Evolutionary conservation across 2,329 filamentous ascomycete genomes (phyloP), one percentile per base, ranked within the genome.

Genomic region (Epichloe baconii): DNA sequence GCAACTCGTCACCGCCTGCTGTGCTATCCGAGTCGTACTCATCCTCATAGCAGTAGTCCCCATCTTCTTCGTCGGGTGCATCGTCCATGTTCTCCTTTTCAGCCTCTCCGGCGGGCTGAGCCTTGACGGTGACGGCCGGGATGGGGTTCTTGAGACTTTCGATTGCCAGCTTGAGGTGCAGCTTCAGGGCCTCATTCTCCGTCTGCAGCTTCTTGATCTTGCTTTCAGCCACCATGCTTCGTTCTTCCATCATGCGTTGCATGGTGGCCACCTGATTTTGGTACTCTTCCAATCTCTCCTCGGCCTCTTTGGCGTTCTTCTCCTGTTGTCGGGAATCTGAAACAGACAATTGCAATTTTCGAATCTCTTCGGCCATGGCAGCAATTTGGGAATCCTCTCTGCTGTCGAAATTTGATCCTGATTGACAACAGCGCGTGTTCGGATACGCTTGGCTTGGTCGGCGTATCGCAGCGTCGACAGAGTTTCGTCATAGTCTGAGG

Each of bases 181-280:
- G 75, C 55, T 89, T 78, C 60, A 97, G 70, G 0, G 90, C 86
- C 62, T 96, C 91, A 56, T 95, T 96, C 71, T 98, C 82, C 1
- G 86, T 90, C 66, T 86, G 85, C 50, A 98, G 71, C 56, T 85
- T 88, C 58, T 88, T 83, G 64, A 98, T 95, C 76, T 95, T 96
- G 71, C 86, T 88, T 64, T 97, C 91, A 34, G 86, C 84, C 14
- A 97, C 86, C 66, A 94, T 85, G 54, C 85, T 82, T 56, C 84
- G 85, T 70, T 98, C 93, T 66, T 97, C 90, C 90, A 96, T 96
- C 67, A 95, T 80, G 53, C 90, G 83, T 67, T 97, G 89, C 85
- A 98, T 89, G 52, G 85, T 80, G 46, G 81, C 77, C 17, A 98
- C 93, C 61, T 90, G 86, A 57, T 83, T 82, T 71, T 98, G 93